Percentiles rank a stretch among this genome's conserved stretches.
Conservation (phyloP, 495 filamentous ascomycete species). For the Amorphotheca resinae region DNA sequence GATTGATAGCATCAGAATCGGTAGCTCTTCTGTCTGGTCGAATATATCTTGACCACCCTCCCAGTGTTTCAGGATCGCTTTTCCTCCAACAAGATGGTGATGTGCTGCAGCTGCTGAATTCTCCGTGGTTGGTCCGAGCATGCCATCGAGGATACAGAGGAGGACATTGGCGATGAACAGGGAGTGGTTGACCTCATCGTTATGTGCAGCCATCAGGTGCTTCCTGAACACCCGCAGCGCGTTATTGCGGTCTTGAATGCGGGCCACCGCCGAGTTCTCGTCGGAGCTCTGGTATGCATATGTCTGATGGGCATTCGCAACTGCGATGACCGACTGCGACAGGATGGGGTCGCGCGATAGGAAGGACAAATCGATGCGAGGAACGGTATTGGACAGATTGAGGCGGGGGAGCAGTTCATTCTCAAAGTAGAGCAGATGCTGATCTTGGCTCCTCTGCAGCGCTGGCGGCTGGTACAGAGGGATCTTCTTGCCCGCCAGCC, state of each 20-base stretch:
- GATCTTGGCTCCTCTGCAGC: constrained; percentile 13
- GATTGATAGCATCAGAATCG: constrained; percentile 26
- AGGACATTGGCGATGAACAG: constrained; percentile 28
- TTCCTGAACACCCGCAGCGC: constrained; percentile 23
- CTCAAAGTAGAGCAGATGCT: constrained; percentile 23
- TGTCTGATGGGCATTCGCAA: constrained; percentile 22
- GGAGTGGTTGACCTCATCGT: constrained; percentile 11
- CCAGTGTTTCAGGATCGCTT: constrained; percentile 28
- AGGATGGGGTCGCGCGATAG: constrained; percentile 21
- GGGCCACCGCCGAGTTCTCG: constrained; percentile 17
- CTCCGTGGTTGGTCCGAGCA: constrained; percentile 25
- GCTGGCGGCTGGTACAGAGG: constrained; percentile 17
- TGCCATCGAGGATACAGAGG: constrained; percentile 28
- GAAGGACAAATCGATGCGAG: constrained; percentile 17
- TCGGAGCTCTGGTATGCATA: constrained; percentile 19
- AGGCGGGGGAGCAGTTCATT: constrained; percentile 22
- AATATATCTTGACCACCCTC: constrained; percentile 17
- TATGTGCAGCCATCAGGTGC: constrained; percentile 16
- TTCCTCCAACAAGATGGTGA: constrained; percentile 27
- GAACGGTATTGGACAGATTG: constrained; percentile 19
- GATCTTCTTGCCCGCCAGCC: constrained; percentile 24
- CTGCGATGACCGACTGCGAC: constrained; percentile 19
- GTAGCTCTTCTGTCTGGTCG: constrained; percentile 20
- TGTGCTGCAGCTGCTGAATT: constrained; percentile 22
- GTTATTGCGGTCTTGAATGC: constrained; percentile 22